Base-by-base conservation (phyloP, 805 yeast genomes). In the Pichia nanzhaoensis region DNA sequence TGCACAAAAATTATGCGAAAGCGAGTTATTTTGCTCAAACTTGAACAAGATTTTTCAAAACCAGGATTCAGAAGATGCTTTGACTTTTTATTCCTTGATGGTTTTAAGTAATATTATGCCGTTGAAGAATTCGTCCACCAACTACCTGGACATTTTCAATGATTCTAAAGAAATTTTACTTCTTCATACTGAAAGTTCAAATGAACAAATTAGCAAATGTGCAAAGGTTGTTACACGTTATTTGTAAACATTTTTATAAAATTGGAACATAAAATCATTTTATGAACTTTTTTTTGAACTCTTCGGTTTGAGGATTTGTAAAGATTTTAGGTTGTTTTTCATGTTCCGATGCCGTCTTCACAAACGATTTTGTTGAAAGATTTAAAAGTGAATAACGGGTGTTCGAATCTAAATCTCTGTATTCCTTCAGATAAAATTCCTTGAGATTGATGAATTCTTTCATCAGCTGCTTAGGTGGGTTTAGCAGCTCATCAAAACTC, bases 251-350 rank as follows among this genome's bases (percentile, higher is more conserved):
- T 16, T 17, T 5, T 20, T 4, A 24, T 24, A 12, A 7, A 8
- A 24, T 24, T 12, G 30, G 7, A 24, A 7, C 9, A 8, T 19
- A 13, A 17, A 22, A 19, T 22, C 27, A 27, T 24, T 32, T 18
- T 6, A 45, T 17, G 22, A 60, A 58, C 34, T 39, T 55, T 16
- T 48, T 21, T 17, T 28, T 43, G 33, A 59, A 59, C 2, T 22
- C 17, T 14, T 31, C 39, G 3, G 67, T 63, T 44, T 63, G 67
- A 2, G 63, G 63, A 43, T 64, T 64, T 5, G 18, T 32, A 37
- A 56, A 55, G 10, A 20, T 39, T 24, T 48, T 45, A 4, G 55
- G 41, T 5, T n/a, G 35, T 2, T 38, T 43, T 19, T 51, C 57
- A 6, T 46, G 34, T 1, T 46, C 37, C 5, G 43, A 20, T 5